A percentile compares a stretch with the other conserved stretches of the same genome.
phyloP scores from a whole-genome alignment of 257 asterid species.

The Jasminum sambac region DNA sequence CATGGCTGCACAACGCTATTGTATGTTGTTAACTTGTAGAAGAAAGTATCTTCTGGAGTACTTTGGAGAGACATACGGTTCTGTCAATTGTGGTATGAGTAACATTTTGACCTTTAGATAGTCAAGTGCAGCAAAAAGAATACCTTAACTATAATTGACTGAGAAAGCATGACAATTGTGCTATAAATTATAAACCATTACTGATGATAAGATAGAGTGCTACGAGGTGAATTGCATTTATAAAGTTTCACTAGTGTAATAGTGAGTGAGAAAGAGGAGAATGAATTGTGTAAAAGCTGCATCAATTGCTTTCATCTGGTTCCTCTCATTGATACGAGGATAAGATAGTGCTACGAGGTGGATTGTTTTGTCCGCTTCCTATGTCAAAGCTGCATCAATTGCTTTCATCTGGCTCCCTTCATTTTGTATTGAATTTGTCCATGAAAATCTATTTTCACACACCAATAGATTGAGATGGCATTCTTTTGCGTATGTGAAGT shows the following conservation, averaged over 20 bases:
- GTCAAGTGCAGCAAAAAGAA: background rate
- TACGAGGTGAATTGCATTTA: background rate
- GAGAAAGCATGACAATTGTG: background rate
- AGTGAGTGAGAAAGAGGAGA: background rate
- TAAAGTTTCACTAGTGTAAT: background rate
- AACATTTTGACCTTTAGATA: conserved; percentile 17
- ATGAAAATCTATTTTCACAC: background rate
- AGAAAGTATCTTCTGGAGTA: conserved; percentile 82
- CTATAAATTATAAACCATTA: background rate
- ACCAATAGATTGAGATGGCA: background rate
- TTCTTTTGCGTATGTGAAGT: conserved; percentile 6
- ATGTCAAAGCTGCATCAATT: background rate
- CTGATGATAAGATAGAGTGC: background rate
- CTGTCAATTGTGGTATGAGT: conserved; percentile 63
- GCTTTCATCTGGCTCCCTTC: background rate
- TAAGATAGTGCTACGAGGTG: too few species aligned
- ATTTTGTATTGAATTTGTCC: background rate
- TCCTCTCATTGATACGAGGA: background rate
- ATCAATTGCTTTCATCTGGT: background rate
- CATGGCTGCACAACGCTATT: conserved; percentile 72
- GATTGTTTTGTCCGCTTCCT: background rate
- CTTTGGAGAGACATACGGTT: conserved; percentile 64
- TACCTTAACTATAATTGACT: background rate
- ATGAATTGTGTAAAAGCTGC: background rate
- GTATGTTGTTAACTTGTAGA: conserved; percentile 84